These are phyloP conservation scores for Dicorynia guianensis DNA, from an alignment of 306 rosid species.

Conservation along the genomic window DNA sequence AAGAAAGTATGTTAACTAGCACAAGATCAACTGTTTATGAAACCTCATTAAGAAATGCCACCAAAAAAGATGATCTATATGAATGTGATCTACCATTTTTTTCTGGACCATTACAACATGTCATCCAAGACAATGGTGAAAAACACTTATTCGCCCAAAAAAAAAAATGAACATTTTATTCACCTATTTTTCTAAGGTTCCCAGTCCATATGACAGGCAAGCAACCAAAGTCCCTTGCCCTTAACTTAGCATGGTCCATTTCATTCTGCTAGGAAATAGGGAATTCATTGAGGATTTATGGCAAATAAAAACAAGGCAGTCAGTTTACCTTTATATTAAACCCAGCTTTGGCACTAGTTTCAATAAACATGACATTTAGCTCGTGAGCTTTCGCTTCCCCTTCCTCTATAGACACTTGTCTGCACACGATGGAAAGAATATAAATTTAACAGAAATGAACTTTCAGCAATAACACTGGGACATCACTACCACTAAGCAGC, in stretches of 20 bases:
- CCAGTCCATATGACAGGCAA: not conserved
- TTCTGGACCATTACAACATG: constrained; percentile 4
- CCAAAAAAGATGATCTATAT: constrained; percentile 3
- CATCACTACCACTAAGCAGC: not conserved
- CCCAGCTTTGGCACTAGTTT: constrained; percentile 87
- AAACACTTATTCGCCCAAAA: no score
- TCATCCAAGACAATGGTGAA: not conserved
- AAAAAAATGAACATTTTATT: not conserved
- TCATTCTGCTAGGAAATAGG: constrained; percentile 13
- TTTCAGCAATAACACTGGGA: constrained; percentile 2
- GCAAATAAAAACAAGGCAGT: constrained; percentile 13
- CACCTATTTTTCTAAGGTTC: not conserved
- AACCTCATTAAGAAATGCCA: not conserved
- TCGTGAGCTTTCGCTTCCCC: constrained; percentile 82
- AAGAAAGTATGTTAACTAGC: no score
- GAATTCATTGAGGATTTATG: constrained; percentile 6
- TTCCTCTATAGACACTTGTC: constrained; percentile 86
- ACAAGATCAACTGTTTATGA: constrained; percentile 4
- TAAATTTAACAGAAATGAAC: constrained; percentile 24
- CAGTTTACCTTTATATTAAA: constrained; percentile 77
- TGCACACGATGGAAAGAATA: constrained; percentile 32
- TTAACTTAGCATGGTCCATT: constrained; percentile 2
- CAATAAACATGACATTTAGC: constrained; percentile 76
- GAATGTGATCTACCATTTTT: not conserved
- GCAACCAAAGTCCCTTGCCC: not conserved